A percentile compares a stretch with the other conserved stretches of the same genome.
phyloP scores from a whole-genome alignment of 1,139 yeast genomes.

The Taphrina deformans region DNA sequence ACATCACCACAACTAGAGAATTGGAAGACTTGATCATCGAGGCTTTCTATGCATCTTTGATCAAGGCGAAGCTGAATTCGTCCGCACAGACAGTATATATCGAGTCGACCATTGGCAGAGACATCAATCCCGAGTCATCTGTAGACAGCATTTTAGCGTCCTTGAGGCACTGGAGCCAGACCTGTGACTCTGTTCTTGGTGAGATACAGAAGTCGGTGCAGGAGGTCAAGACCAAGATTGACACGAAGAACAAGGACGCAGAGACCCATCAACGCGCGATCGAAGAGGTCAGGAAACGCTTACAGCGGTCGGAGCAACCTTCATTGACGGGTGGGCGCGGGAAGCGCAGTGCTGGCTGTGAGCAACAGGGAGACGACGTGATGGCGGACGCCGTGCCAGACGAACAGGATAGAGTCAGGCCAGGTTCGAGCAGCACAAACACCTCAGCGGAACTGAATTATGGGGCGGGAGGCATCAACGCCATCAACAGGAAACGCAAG shows the following conservation, averaged over 20 bases:
- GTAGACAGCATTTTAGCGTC: background rate
- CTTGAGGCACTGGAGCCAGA: background rate
- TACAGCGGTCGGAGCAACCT: background rate
- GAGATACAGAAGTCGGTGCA: background rate
- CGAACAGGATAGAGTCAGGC: background rate
- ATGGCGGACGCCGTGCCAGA: conserved; percentile 1
- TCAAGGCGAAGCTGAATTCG: conserved; percentile 19
- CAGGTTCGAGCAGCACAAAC: background rate
- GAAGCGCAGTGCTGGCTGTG: background rate
- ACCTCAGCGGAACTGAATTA: background rate
- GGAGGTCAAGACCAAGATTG: background rate
- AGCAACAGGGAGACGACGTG: conserved; percentile 1
- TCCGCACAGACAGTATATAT: conserved; percentile 8
- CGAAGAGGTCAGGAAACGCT: background rate
- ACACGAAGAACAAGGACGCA: background rate
- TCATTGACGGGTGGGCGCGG: background rate
- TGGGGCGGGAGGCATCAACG: background rate
- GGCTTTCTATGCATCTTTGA: conserved; percentile 21
- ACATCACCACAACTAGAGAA: background rate
- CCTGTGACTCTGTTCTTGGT: conserved; percentile 9
- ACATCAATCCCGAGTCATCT: background rate
- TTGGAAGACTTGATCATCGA: conserved; percentile 16
- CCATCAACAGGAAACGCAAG: conserved; percentile 7
- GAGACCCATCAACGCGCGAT: conserved; percentile 1
- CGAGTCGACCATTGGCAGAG: conserved; percentile 13